Percentiles rank a stretch among this genome's conserved stretches.
phyloP scores from a whole-genome alignment of 345 rosid species.

The Eucalyptus decipiens region DNA sequence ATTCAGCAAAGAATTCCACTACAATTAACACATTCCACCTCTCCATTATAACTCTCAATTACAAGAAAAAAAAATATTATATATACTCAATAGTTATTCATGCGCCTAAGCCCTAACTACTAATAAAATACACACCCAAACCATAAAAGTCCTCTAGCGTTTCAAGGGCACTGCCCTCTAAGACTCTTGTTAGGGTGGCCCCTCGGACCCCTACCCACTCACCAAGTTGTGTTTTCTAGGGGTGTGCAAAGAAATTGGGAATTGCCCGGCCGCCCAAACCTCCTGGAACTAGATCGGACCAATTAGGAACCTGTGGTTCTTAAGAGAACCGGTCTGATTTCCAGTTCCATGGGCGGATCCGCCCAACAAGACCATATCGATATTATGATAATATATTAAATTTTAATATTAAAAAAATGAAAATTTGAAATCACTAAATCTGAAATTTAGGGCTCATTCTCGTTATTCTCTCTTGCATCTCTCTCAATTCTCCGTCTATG shows the following conservation, averaged over 20 bases:
- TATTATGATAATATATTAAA: no score
- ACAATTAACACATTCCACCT: not conserved
- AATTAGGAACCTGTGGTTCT: not conserved
- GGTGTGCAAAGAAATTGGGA: not conserved
- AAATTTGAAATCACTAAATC: no score
- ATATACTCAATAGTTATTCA: not conserved
- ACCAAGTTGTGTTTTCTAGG: not conserved
- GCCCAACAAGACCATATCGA: accelerated
- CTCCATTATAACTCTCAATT: not conserved
- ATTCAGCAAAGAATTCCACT: not conserved
- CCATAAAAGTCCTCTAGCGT: no score
- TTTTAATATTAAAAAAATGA: not conserved
- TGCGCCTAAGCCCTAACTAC: not conserved
- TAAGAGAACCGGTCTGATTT: not conserved
- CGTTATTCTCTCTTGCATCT: not conserved
- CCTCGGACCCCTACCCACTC: not conserved
- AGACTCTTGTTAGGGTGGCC: no score
- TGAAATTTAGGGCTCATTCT: not conserved
- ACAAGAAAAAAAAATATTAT: no score
- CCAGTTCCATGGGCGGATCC: not conserved
- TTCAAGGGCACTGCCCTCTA: no score
- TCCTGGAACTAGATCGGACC: accelerated
- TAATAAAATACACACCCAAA: not conserved
- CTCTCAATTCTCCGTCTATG: not conserved
- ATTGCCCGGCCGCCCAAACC: accelerated